These are phyloP conservation scores for Smithsoniella earleae DNA, from an alignment of 163 green algal species.

Conservation along the genomic window DNA sequence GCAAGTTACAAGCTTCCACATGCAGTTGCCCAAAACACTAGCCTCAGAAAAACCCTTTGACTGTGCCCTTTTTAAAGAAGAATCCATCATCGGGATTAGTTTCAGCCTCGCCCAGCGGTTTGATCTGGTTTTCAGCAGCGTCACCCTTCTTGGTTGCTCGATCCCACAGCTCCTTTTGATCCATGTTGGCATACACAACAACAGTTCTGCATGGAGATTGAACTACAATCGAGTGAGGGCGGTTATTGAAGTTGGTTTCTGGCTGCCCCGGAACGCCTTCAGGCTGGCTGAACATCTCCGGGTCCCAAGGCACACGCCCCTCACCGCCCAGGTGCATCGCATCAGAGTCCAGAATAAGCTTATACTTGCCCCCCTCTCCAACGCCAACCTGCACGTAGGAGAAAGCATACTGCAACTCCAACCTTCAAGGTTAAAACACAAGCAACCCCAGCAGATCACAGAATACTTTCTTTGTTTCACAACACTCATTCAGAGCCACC, in stretches of 20 bases:
- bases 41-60: not conserved
- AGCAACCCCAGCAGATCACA: too few species aligned
- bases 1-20: too few species aligned
- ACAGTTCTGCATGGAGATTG: conserved; percentile 35
- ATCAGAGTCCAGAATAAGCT: conserved; percentile 71
- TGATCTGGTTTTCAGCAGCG: not conserved
- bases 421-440: too few species aligned
- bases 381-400: conserved; percentile 58
- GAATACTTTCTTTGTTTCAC: too few species aligned
- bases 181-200: conserved; percentile 32
- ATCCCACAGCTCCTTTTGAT: conserved; percentile 23
- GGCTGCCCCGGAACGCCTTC: conserved; percentile 40
- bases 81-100: not conserved
- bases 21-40: too few species aligned
- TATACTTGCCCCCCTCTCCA: conserved; percentile 69
- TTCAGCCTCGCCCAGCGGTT: not conserved
- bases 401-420: too few species aligned
- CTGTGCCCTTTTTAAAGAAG: not conserved
- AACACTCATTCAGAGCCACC: too few species aligned
- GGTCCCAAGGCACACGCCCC: conserved; percentile 44
- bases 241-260: conserved; percentile 51
- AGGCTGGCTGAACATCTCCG: conserved; percentile 44
- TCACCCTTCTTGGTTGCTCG: conserved; percentile 3
- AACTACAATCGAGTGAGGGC: conserved; percentile 39
- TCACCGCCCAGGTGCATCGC: conserved; percentile 55